phyloP scores from a whole-genome alignment of 257 asterid species.

The Salvia miltiorrhiza region DNA sequence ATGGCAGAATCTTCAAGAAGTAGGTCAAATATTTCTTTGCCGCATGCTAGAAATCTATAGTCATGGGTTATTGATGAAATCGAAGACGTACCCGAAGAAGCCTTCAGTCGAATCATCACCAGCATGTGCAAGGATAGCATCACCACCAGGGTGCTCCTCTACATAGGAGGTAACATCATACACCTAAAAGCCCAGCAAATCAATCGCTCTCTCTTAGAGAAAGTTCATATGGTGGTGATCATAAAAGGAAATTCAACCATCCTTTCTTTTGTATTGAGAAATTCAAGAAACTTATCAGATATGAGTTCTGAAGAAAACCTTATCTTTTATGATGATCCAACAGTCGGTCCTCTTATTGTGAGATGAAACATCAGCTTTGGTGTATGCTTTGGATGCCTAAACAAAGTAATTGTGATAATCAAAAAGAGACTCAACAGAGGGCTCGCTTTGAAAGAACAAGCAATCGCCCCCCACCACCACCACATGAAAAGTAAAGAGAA shows the following conservation, averaged over 20 bases:
- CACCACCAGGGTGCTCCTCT: conserved; percentile 99
- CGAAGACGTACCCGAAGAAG: conserved; percentile 59
- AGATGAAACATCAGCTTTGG: conserved; percentile 62
- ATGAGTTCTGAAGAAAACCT: conserved; percentile 39
- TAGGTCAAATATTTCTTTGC: background rate
- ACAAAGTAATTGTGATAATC: conserved; percentile 5
- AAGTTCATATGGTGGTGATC: background rate
- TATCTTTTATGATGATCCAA: conserved; percentile 94
- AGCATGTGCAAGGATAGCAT: conserved; percentile 85
- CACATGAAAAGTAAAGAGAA: no score
- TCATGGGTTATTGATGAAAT: background rate
- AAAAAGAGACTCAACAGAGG: background rate
- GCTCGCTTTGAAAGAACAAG: background rate
- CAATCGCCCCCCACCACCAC: no score
- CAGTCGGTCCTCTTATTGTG: conserved; percentile 90
- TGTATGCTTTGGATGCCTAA: conserved; percentile 55
- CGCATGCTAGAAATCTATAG: background rate
- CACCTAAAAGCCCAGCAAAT: conserved; percentile 43
- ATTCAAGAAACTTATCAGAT: background rate
- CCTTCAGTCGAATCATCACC: conserved; percentile 96
- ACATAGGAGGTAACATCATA: conserved; percentile 90
- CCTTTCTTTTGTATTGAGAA: background rate
- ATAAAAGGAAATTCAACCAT: background rate
- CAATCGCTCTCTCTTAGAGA: background rate
- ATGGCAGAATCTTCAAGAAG: background rate